Conservation (phyloP, 2,329 filamentous ascomycete species). For the Fusarium goolgardi region DNA sequence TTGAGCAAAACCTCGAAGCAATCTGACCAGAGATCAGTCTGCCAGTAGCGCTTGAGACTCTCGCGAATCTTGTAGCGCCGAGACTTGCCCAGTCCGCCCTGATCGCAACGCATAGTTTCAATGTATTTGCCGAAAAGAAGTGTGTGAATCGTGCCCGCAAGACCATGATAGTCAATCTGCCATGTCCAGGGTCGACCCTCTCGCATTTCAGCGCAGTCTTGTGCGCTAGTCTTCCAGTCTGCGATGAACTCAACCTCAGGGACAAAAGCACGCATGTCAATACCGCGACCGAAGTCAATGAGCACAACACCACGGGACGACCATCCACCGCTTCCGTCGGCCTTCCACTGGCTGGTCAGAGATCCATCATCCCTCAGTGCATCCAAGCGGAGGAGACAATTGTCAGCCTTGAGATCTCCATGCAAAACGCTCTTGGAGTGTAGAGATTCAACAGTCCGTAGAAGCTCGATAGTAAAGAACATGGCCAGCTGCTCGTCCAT, state of each 20-base stretch:
- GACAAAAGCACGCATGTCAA: conserved; percentile 89
- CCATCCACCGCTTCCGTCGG: conserved; percentile 84
- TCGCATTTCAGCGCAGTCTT: conserved; percentile 95
- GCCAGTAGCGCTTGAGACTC: conserved; percentile 93
- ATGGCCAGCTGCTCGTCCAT: conserved; percentile 94
- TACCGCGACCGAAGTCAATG: conserved; percentile 94
- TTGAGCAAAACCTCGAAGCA: conserved; percentile 90
- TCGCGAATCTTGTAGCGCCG: conserved; percentile 85
- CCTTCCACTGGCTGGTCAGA: conserved; percentile 74
- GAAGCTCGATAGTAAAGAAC: conserved; percentile 93
- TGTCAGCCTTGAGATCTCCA: conserved; percentile 95
- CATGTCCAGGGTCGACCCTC: conserved; percentile 96
- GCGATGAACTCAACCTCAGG: conserved; percentile 85
- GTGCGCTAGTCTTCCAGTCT: conserved; percentile 89
- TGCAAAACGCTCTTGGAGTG: conserved; percentile 85
- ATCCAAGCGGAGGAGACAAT: conserved; percentile 89
- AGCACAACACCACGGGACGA: conserved; percentile 80
- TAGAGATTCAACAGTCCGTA: conserved; percentile 89
- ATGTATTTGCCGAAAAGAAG: conserved; percentile 96
- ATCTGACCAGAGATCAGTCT: conserved; percentile 87
- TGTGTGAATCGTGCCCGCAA: conserved; percentile 87
- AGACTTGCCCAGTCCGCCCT: conserved; percentile 66
- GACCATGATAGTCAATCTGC: conserved; percentile 95
- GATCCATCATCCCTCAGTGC: conserved; percentile 53
- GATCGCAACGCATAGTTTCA: conserved; percentile 73